Base-by-base conservation (phyloP, 768 basidiomycete species). In the Russula sp. region DNA sequence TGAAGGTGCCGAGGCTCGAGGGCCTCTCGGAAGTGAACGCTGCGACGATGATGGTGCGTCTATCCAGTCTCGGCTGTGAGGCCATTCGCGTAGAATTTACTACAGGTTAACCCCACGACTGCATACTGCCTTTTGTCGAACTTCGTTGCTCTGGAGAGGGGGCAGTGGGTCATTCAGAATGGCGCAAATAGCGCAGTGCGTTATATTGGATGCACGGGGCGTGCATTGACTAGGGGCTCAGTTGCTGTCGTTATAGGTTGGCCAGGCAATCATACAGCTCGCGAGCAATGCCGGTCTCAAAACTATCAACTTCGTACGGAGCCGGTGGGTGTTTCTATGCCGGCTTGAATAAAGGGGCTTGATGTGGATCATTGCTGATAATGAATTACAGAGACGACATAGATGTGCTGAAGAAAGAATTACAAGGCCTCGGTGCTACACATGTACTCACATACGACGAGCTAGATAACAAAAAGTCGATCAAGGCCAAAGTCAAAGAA, bases 231-330 rank as follows among this genome's bases (percentile, higher is more conserved):
- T 9, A 11, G 7, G n/a, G 44, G 44, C 44, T 58, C 44, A 48
- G 40, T 18, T 46, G 4, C 6, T 50, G 0, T 48, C 61, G 5
- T 55, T 22, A 32, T 57, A 89, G 87, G 88, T 90, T 16, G 92
- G 92, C 14, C 89, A 94, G 78, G 85, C 86, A 0, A 89, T 93
- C 26, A 90, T 94, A 55, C 92, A 94, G 69, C 87, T 95, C 44
- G 90, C 91, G n/a, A 84, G 82, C 34, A 78, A 81, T 18, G 80
- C 78, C 55, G 87, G 88, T 7, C 62, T 91, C 48, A 87, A 86
- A 46, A 94, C 91, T 1, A 82, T 94, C 70, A 94, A 94, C 71
- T 81, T 94, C 66, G 83, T 95, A 28, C 84, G 93, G 20, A 78
- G 84, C 65, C 79, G 91, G 89, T 87, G 58, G 44, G 79, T 65